These are phyloP conservation scores for Melampsora americana DNA, from an alignment of 1,284 basidiomycete species.

Conservation along the genomic window DNA sequence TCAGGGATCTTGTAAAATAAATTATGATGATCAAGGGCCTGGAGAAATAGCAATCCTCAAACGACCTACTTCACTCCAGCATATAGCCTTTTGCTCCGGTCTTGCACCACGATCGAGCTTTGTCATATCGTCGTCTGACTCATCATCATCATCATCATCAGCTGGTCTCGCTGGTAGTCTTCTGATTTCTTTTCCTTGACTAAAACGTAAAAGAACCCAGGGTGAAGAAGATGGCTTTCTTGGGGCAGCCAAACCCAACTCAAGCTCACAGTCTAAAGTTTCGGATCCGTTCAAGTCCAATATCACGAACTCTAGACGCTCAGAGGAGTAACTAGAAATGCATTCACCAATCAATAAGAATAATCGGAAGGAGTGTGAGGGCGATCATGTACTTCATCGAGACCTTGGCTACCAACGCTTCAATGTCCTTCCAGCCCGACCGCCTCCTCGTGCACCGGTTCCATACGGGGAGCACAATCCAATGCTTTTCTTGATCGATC, in stretches of 20 bases:
- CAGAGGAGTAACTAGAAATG: background rate
- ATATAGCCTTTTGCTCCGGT: background rate
- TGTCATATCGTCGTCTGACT: background rate
- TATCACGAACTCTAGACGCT: background rate
- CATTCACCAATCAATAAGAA: background rate
- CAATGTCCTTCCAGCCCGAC: background rate
- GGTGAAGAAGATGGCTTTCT: background rate
- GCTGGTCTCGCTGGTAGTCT: background rate
- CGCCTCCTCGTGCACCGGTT: background rate
- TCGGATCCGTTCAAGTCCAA: background rate
- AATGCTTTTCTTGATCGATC: background rate
- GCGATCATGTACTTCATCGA: background rate
- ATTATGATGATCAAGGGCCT: too few relatives aligned
- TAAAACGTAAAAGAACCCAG: background rate
- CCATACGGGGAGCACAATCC: constrained; percentile 3
- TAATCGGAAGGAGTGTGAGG: background rate
- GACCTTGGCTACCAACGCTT: background rate
- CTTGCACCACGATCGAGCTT: background rate
- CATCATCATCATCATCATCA: background rate
- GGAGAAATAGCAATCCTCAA: background rate
- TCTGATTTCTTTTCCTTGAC: background rate
- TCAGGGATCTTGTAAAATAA: too few relatives aligned
- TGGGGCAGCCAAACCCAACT: background rate
- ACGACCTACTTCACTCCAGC: constrained; percentile 5
- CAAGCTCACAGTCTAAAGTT: background rate